Evolutionary conservation across 73 alveolate species (phyloP).

Genomic region (Paramecium pentaurelia): DNA sequence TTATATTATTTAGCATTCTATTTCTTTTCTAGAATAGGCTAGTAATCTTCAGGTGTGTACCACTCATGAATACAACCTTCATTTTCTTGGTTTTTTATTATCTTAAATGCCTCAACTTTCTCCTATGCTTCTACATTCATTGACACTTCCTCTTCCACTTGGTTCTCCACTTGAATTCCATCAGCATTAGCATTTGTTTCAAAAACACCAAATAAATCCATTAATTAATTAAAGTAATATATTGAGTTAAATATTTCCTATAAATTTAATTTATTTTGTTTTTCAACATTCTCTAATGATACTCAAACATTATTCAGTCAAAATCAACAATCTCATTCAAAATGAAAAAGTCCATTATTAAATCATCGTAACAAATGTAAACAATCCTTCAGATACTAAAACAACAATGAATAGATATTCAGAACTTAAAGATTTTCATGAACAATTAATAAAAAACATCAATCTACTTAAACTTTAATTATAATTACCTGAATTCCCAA

Average conservation of each 20-base stretch:
- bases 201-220: conserved; percentile 52
- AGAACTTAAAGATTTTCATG: background rate
- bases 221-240: conserved; percentile 29
- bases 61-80: conserved; percentile 46
- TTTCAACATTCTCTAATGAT: background rate
- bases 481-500: conserved; percentile 18
- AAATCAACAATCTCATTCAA: background rate
- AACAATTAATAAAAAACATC: background rate
- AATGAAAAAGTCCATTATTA: background rate
- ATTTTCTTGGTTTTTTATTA: background rate
- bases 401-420: background rate
- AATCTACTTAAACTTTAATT: background rate
- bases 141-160: background rate
- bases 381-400: background rate
- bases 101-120: background rate
- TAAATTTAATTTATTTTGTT: background rate
- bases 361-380: background rate
- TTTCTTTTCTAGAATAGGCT: background rate
- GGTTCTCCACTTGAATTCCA: background rate
- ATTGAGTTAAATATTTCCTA: background rate
- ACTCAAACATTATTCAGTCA: background rate
- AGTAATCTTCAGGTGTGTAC: conserved; percentile 24
- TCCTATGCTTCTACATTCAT: background rate
- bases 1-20: conserved; percentile 83
- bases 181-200: background rate